phyloP scores from a whole-genome alignment of 1,284 basidiomycete species.

The Stereum hirsutum region DNA sequence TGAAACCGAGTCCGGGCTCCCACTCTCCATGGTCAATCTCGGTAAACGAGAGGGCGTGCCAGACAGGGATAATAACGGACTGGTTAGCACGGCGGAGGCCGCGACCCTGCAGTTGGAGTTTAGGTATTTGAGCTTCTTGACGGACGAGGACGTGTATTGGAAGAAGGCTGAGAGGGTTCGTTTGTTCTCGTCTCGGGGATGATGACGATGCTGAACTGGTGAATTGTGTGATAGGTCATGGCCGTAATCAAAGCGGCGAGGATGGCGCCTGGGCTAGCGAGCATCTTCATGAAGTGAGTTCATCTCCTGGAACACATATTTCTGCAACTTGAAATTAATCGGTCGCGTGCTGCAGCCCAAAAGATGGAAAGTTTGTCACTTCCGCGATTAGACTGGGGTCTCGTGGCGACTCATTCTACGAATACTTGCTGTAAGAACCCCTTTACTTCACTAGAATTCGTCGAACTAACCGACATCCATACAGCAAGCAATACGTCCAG shows the following conservation, averaged over 20 bases:
- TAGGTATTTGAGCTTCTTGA: constrained; percentile 79
- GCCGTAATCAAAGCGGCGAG: constrained; percentile 54
- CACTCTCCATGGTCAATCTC: constrained; percentile 75
- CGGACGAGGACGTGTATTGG: constrained; percentile 77
- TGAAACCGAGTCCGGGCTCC: constrained; percentile 75
- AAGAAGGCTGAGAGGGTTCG: constrained; percentile 67
- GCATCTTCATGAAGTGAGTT: constrained; percentile 77
- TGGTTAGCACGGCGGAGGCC: constrained; percentile 80
- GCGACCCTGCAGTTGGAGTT: constrained; percentile 85
- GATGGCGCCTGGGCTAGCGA: constrained; percentile 65
- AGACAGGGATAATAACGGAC: constrained; percentile 54
- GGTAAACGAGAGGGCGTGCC: constrained; percentile 53
- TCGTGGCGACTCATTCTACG: constrained; percentile 92
- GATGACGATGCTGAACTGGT: not conserved
- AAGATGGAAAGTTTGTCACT: constrained; percentile 61
- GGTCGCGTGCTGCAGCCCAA: constrained; percentile 31
- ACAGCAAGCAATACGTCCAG: constrained; percentile 74
- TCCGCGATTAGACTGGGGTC: constrained; percentile 86
- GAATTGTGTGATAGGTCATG: constrained; percentile 49
- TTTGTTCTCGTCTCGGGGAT: not conserved
- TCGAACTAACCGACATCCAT: constrained; percentile 2
- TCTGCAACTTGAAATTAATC: constrained; percentile 3
- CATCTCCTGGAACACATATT: not conserved
- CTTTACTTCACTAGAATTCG: not conserved
- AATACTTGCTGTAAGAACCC: constrained; percentile 72